Percentiles rank a stretch among this genome's conserved stretches.
phyloP scores from a whole-genome alignment of 1,139 yeast genomes.

The Yamadazyma pseudoaaseri region DNA sequence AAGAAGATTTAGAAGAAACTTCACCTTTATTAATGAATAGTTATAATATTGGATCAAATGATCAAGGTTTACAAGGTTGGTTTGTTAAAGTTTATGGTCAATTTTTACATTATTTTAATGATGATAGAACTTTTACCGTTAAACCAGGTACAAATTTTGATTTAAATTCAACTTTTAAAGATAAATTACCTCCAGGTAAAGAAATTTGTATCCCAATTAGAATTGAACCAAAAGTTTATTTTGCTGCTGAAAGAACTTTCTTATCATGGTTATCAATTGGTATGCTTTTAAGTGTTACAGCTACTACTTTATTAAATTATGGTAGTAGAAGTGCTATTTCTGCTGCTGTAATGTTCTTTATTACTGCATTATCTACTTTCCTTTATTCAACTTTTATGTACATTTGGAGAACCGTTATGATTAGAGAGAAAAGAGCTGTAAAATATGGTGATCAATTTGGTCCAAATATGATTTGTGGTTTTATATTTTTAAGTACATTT shows the following conservation, averaged over 20 bases:
- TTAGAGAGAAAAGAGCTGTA: slow-evolving; percentile 78
- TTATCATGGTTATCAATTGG: slow-evolving; percentile 77
- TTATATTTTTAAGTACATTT: slow-evolving; percentile 70
- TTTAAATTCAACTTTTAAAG: slow-evolving; percentile 44
- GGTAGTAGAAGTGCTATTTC: slow-evolving; percentile 69
- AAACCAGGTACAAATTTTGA: slow-evolving; percentile 83
- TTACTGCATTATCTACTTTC: slow-evolving; percentile 74
- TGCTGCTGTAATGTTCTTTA: slow-evolving; percentile 87
- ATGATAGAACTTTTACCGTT: slow-evolving; percentile 69
- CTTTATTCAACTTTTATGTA: slow-evolving; percentile 73
- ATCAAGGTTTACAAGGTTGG: slow-evolving; percentile 32
- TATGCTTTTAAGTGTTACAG: slow-evolving; percentile 70
- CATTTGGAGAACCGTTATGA: slow-evolving; percentile 78
- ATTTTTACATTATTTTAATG: slow-evolving; percentile 52
- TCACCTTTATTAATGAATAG: slow-evolving; percentile 41
- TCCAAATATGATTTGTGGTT: slow-evolving; percentile 77
- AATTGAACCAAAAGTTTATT: slow-evolving; percentile 82
- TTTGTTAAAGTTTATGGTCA: slow-evolving; percentile 33
- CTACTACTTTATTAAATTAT: slow-evolving; percentile 66
- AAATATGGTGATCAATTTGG: slow-evolving; percentile 88
- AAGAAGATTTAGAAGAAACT: slow-evolving; percentile 46
- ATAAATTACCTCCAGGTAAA: slow-evolving; percentile 74
- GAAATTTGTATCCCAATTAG: slow-evolving; percentile 74
- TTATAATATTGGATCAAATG: slow-evolving; percentile 26
- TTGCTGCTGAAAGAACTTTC: slow-evolving; percentile 81